Evolutionary conservation across 2,329 filamentous ascomycete species (phyloP), one percentile per base, ranked within the genome.

Genomic region (Trichoderma brevicompactum): DNA sequence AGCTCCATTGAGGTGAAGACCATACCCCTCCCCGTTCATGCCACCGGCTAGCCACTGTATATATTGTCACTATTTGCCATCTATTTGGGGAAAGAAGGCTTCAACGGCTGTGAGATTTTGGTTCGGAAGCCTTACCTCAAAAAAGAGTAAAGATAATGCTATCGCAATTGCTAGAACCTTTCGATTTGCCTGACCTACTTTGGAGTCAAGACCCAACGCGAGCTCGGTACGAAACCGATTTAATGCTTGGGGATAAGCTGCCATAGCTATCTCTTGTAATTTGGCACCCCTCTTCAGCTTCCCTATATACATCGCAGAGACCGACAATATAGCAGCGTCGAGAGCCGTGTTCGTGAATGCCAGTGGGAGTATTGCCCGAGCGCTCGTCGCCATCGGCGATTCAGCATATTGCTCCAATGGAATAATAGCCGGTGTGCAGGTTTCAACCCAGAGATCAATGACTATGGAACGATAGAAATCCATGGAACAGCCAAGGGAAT

Each of bases 391-490:
- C 52, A 54, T 41, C n/a, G 52, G 36, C 2, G 52, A 54, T 54
- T 38, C 52, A 8, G 34, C 48, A 38, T 40, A 41, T 15, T 41
- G 36, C n/a, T 54, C 52, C 23, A 13, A 5, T 19, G 52, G 23
- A 41, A 40, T n/a, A 10, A 12, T 15, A 28, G 1, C 5, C 8
- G 52, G 23, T 8, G 13, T 7, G 19, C 36, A 28, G 2, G 36
- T 54, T 12, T 19, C 52, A 41, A 5, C 23, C 52, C 36, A 54
- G 7, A 54, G 36, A 23, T 54, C 52, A 3, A 36, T 19, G 19
- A 54, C 36, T 10, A 40, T 36, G 40, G 52, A 54, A 40, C 52
- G 52, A 54, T 41, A 54, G 23, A 54, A 19, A 40, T 54, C 52
- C 52, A 41, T 54, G 15, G 52, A 54, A 3, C 52, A 41, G 36